These are phyloP conservation scores for Lactarius psammicola DNA, from an alignment of 768 basidiomycete species.

Conservation along the genomic window DNA sequence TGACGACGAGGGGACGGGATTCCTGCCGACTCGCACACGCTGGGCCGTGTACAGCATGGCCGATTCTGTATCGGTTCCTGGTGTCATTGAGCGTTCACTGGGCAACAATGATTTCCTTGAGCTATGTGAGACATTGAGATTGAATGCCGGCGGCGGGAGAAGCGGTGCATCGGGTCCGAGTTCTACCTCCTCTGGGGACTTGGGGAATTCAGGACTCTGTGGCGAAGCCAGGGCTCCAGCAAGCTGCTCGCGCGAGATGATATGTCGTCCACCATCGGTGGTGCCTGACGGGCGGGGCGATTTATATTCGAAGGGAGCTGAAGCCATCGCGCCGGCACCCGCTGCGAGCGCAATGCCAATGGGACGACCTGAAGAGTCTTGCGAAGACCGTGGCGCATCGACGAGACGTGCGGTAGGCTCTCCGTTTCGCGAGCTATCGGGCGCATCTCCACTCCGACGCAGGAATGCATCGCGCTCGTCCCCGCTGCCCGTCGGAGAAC, in stretches of 20 bases:
- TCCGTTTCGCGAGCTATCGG: not conserved
- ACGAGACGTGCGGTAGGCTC: constrained; percentile 24
- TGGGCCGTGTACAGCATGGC: constrained; percentile 53
- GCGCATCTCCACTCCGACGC: constrained; percentile 35
- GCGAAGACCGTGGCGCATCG: constrained; percentile 7
- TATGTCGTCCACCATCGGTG: constrained; percentile 4
- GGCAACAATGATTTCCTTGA: constrained; percentile 28
- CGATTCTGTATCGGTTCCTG: constrained; percentile 34
- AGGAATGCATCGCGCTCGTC: constrained; percentile 70
- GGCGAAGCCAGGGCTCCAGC: not conserved
- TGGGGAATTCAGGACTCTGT: constrained; percentile 4
- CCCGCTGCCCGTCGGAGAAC: constrained; percentile 65
- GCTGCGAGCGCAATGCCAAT: constrained; percentile 20
- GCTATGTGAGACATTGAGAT: constrained; percentile 11
- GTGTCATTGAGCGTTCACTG: constrained; percentile 36
- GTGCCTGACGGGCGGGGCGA: not conserved
- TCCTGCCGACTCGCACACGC: constrained; percentile 39
- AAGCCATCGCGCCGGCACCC: not conserved
- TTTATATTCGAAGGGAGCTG: not conserved
- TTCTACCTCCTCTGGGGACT: constrained; percentile 16
- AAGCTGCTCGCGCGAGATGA: constrained; percentile 24
- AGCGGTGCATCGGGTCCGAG: constrained; percentile 21
- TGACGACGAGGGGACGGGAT: constrained; percentile 24
- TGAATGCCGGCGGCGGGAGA: constrained; percentile 21
- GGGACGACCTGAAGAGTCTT: constrained; percentile 14